Percentiles rank a stretch among this genome's conserved stretches.
Conservation (phyloP, 768 basidiomycete genomes). For the Suillus luteus region DNA sequence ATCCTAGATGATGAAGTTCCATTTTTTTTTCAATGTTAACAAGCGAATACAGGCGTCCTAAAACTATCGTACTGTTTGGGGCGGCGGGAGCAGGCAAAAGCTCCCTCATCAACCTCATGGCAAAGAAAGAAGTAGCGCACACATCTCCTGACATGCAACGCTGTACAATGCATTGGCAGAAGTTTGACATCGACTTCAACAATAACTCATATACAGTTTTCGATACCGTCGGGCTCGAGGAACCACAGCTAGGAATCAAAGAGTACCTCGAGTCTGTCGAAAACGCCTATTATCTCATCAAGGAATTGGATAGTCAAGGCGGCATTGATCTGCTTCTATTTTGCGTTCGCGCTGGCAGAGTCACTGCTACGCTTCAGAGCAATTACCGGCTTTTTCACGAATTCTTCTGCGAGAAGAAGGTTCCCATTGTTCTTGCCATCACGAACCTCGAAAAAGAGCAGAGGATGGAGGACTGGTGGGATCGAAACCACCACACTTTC, state of each 20-base stretch:
- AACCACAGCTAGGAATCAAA: slow-evolving; percentile 2
- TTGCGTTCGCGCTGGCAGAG: slow-evolving; percentile 17
- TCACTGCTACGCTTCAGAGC: slow-evolving; percentile 9
- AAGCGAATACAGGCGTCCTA: not conserved
- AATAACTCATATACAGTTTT: not conserved
- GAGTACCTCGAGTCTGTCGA: slow-evolving; percentile 3
- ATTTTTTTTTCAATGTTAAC: too few species aligned
- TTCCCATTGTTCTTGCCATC: slow-evolving; percentile 30
- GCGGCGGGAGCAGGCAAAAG: slow-evolving; percentile 30
- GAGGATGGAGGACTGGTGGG: slow-evolving; percentile 39
- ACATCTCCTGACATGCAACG: not conserved
- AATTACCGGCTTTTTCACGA: slow-evolving; percentile 21
- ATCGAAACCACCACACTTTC: slow-evolving; percentile 23
- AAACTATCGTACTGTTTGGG: slow-evolving; percentile 12
- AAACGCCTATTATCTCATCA: slow-evolving; percentile 6
- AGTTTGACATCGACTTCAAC: too few species aligned
- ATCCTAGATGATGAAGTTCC: too few species aligned
- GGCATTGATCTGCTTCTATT: slow-evolving; percentile 22
- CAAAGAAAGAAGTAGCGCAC: not conserved
- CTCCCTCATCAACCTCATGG: slow-evolving; percentile 37
- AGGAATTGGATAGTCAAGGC: not conserved
- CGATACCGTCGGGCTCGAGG: slow-evolving; percentile 24
- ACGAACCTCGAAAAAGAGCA: slow-evolving; percentile 31
- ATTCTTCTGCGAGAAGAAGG: slow-evolving; percentile 15
- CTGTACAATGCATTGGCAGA: not conserved